A percentile compares a stretch with the other conserved stretches of the same genome.
Evolutionary conservation across 257 asterid species (phyloP).

Genomic region (Ophiorrhiza pumila): DNA sequence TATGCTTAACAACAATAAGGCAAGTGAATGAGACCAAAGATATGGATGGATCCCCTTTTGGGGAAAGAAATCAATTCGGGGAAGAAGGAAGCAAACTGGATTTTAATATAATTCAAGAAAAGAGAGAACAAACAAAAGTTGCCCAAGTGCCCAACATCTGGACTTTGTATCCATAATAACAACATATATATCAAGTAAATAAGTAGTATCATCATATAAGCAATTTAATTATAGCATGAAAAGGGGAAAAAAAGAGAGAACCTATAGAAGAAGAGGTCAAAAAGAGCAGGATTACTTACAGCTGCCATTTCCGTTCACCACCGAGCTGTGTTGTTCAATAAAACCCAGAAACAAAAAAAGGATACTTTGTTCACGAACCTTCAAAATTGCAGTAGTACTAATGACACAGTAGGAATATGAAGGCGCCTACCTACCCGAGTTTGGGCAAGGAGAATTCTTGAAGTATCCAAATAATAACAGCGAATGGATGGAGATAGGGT

Average conservation of each 20-base stretch:
- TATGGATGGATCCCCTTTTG: not conserved
- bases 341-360: not conserved
- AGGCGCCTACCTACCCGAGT: not conserved
- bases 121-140: too few species aligned
- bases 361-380: not conserved
- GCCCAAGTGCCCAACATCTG: not conserved
- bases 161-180: not conserved
- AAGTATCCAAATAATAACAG: not conserved
- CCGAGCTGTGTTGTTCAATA: not conserved
- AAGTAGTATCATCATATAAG: not conserved
- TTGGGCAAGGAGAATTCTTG: not conserved
- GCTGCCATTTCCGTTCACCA: conserved; percentile 16
- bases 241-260: not conserved
- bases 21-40: not conserved
- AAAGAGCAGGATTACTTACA: conserved; percentile 14
- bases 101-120: not conserved
- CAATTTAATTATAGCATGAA: not conserved
- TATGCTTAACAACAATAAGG: not conserved
- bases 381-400: not conserved
- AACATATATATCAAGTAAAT: not conserved
- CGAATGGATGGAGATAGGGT: not conserved
- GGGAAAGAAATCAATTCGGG: not conserved
- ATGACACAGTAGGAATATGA: too few species aligned
- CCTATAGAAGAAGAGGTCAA: too few species aligned
- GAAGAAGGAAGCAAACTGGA: too few species aligned